Evolutionary conservation across 345 rosid genomes (phyloP).

Genomic region (Linum tenue): DNA sequence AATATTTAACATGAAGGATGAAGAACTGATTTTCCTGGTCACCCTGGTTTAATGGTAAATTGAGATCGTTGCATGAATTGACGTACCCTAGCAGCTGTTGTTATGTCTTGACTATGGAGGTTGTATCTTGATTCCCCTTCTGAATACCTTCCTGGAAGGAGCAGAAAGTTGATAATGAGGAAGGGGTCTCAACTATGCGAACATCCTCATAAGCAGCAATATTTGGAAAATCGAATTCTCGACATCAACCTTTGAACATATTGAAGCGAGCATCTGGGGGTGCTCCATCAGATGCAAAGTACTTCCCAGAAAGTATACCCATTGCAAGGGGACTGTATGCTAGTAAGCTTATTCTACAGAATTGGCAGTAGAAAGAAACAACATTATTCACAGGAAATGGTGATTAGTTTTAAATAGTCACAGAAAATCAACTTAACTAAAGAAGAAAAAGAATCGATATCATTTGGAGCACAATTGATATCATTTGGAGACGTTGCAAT

Average conservation of each 20-base stretch:
- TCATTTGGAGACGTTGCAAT: no score
- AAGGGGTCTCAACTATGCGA: neutral
- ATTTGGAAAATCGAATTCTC: neutral
- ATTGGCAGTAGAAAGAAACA: neutral
- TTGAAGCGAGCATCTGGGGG: slow-evolving; percentile 46
- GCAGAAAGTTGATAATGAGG: neutral
- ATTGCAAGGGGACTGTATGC: slow-evolving; percentile 65
- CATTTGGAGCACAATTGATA: no score
- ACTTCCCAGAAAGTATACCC: slow-evolving; percentile 64
- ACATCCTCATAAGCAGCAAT: neutral
- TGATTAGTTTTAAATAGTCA: no score
- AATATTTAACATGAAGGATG: neutral
- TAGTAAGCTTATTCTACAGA: slow-evolving; percentile 36
- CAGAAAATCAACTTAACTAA: no score
- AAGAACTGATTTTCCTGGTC: neutral
- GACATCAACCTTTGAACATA: slow-evolving; percentile 37
- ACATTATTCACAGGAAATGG: no score
- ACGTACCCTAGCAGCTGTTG: slow-evolving; percentile 32
- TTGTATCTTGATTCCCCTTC: slow-evolving; percentile 56
- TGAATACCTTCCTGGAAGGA: slow-evolving; percentile 36
- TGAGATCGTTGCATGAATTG: neutral
- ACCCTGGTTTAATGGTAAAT: neutral
- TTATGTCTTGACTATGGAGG: slow-evolving; percentile 22
- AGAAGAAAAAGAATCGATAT: no score
- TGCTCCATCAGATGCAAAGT: slow-evolving; percentile 36